Base-by-base conservation (phyloP, 192 early-diverging fungal genomes). In the Backusella westeae region DNA sequence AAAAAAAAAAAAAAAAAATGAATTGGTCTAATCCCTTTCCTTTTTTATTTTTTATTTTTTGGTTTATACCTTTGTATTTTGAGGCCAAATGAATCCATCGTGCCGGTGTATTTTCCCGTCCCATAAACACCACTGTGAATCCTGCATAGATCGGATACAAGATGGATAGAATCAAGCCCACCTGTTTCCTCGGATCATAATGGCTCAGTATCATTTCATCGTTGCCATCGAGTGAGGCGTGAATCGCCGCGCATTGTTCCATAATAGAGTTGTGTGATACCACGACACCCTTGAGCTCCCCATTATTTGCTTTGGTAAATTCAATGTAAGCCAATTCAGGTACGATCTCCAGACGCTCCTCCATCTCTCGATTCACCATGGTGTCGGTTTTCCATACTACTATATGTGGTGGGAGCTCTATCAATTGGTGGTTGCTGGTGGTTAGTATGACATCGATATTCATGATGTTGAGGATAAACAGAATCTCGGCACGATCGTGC, bases 281-380 rank as follows among this genome's bases (percentile, higher is more conserved):
- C 46, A 89, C 87, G 21, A 94, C 91, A 39, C 95, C 95, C 80
- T 96, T 95, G 6, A 96, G 82, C 80, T 93, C 91, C 42, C 94
- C 93, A 69, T 91, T 90, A 5, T 89, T 90, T 73, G 90, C 90
- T 75, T 94, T 96, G 76, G 91, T 91, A 70, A 92, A 95, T 80
- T 94, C 94, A 34, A 96, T 89, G 71, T 94, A 95, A 1, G 95
- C 95, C 35, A 91, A 78, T 66, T 96, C 94, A 19, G 88, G 82
- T 1, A 82, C 71, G 1, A 87, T 86, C 10, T 29, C 56, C 1
- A 12, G 3, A 14, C 4, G 26, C 3, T 0, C 56, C 2, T 4
- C 9, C 4, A 26, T 14, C 8, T 29, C 4, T 63, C 19, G 46
- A 49, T 63, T 84, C 6, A 88, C 90, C 56, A 91, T 81, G 6